Evolutionary conservation across 2,329 filamentous ascomycete species (phyloP).

Genomic region (Aspergillus piperis): DNA sequence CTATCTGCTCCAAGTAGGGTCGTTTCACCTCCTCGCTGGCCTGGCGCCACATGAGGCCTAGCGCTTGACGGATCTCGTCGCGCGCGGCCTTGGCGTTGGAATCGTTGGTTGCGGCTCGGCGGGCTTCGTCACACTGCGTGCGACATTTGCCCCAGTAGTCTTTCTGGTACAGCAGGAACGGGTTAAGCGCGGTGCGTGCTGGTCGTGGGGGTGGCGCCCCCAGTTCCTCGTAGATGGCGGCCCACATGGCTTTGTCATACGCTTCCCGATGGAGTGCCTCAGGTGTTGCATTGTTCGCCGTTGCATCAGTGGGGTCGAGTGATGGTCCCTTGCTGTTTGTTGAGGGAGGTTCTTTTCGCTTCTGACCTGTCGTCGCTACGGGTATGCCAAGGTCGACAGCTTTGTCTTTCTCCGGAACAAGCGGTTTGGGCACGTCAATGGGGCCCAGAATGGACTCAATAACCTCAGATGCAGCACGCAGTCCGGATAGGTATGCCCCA

Average conservation of each 20-base stretch:
- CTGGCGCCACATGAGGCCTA: slow-evolving; percentile 89
- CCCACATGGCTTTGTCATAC: slow-evolving; percentile 60
- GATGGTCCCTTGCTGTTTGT: slow-evolving; percentile 5
- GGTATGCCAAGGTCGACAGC: slow-evolving; percentile 22
- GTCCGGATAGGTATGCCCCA: slow-evolving; percentile 89
- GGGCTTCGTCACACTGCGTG: slow-evolving; percentile 68
- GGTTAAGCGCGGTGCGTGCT: slow-evolving; percentile 72
- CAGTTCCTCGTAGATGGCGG: slow-evolving; percentile 60
- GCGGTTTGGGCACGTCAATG: slow-evolving; percentile 72
- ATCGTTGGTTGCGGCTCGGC: slow-evolving; percentile 64
- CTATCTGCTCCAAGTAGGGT: slow-evolving; percentile 76
- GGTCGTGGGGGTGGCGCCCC: slow-evolving; percentile 76
- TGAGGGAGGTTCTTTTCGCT: slow-evolving; percentile 24
- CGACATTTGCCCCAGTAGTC: slow-evolving; percentile 65
- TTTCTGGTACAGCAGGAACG: slow-evolving; percentile 88
- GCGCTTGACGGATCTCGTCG: slow-evolving; percentile 77
- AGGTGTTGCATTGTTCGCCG: slow-evolving; percentile 19
- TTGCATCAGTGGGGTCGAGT: slow-evolving; percentile 4
- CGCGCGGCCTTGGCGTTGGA: slow-evolving; percentile 66
- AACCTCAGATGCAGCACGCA: slow-evolving; percentile 85
- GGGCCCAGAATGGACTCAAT: slow-evolving; percentile 78
- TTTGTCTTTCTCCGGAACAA: slow-evolving; percentile 66
- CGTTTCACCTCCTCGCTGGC: slow-evolving; percentile 68
- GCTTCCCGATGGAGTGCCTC: slow-evolving; percentile 44
- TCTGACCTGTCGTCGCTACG: slow-evolving; percentile 23